These are phyloP conservation scores for Fusarium coffeatum DNA, from an alignment of 2,329 filamentous ascomycete species.

Conservation along the genomic window DNA sequence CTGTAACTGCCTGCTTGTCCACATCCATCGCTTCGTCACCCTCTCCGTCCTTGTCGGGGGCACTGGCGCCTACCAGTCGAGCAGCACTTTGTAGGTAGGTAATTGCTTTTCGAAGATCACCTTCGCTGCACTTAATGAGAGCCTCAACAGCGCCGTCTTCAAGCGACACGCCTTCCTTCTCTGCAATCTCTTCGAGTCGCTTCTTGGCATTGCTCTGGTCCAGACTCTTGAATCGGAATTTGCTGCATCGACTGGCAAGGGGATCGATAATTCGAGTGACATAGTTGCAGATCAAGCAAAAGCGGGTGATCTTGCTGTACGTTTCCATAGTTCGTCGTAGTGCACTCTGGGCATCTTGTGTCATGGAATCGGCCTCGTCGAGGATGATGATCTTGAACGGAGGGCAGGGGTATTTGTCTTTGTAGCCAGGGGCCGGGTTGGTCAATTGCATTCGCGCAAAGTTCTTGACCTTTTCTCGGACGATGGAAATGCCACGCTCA, in stretches of 20 bases:
- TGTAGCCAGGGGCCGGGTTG: conserved; percentile 77
- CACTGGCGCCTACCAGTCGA: conserved; percentile 78
- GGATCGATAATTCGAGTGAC: conserved; percentile 98
- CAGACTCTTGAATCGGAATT: conserved; percentile 97
- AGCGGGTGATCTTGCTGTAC: conserved; percentile 94
- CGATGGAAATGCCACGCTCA: conserved; percentile 96
- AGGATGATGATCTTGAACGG: conserved; percentile 99
- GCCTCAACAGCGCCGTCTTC: conserved; percentile 85
- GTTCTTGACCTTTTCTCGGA: conserved; percentile 97
- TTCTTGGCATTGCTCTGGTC: conserved; percentile 86
- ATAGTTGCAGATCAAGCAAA: conserved; percentile 98
- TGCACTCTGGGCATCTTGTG: conserved; percentile 95
- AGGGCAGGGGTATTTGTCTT: conserved; percentile 85
- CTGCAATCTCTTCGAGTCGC: conserved; percentile 84
- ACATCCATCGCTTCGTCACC: conserved; percentile 72
- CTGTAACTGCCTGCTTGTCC: conserved; percentile 73
- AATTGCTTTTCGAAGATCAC: conserved; percentile 95
- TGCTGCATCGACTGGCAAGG: conserved; percentile 90
- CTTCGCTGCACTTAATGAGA: conserved; percentile 88
- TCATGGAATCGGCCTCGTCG: conserved; percentile 99
- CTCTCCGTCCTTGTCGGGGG: conserved; percentile 59
- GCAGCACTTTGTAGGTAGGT: conserved; percentile 97
- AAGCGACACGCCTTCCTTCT: conserved; percentile 78
- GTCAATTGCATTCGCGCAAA: conserved; percentile 96
- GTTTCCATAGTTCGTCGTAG: conserved; percentile 97